Conservation (phyloP, 306 rosid genomes). For the Quercus bicolor region DNA sequence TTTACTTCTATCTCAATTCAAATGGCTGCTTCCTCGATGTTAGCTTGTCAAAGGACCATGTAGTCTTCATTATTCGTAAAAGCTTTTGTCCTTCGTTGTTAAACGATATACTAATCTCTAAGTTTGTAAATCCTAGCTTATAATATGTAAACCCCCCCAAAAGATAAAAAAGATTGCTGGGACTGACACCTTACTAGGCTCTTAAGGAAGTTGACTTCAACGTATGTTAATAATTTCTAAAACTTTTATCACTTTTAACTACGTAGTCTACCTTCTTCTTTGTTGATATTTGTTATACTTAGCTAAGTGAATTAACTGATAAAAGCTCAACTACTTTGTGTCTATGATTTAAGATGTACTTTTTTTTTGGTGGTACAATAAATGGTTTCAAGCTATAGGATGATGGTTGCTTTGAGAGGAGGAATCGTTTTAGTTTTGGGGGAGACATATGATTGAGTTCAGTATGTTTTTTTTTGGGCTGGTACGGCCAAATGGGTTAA, state of each 20-base stretch:
- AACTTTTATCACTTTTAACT: not conserved
- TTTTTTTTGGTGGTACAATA: too few species aligned
- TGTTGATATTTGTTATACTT: not conserved
- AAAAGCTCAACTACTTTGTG: not conserved
- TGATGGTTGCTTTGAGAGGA: conserved; percentile 7
- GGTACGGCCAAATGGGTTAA: not conserved
- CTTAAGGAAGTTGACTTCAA: not conserved
- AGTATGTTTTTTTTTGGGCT: not conserved
- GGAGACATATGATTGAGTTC: not conserved
- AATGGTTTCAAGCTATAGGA: not conserved
- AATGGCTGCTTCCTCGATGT: too few species aligned
- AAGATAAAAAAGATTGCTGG: too few species aligned
- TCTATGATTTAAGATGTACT: not conserved
- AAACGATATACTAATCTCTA: too few species aligned
- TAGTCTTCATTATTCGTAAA: too few species aligned
- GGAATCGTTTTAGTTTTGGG: not conserved
- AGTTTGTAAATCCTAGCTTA: too few species aligned
- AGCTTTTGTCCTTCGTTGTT: too few species aligned
- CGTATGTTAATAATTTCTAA: not conserved
- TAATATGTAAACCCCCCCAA: too few species aligned
- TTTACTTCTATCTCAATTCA: too few species aligned
- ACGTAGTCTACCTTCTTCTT: too few species aligned
- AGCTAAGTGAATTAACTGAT: not conserved
- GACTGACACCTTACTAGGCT: too few species aligned
- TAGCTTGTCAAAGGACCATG: too few species aligned